Conservation (phyloP, 371 early-diverging fungal species). For the Entomophthora muscae region DNA sequence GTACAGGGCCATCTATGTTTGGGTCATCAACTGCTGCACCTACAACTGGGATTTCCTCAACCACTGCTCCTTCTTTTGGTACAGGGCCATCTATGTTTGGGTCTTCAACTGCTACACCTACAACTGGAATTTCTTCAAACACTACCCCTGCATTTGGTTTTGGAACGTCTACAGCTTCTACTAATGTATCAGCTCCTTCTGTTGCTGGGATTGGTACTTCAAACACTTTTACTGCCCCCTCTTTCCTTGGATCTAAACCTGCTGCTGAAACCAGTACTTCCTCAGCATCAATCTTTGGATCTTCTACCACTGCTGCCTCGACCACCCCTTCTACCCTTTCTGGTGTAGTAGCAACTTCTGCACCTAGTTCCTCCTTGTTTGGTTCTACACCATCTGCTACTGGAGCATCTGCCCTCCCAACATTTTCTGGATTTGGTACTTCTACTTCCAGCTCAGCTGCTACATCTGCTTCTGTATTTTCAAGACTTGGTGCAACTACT, state of each 20-base stretch:
- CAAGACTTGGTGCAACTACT: too few species aligned
- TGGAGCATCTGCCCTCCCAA: not conserved
- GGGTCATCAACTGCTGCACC: too few species aligned
- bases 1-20: too few species aligned
- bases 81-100: too few species aligned
- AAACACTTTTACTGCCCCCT: not conserved
- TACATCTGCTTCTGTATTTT: too few species aligned
- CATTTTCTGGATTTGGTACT: not conserved
- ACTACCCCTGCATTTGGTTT: not conserved
- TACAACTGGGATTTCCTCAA: too few species aligned
- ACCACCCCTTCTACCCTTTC: not conserved
- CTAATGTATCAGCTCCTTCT: not conserved
- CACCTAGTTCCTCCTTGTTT: not conserved
- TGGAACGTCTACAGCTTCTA: not conserved
- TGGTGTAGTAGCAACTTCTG: not conserved
- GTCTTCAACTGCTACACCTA: too few species aligned
- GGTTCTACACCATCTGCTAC: too few species aligned
- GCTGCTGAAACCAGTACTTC: not conserved
- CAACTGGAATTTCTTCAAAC: not conserved
- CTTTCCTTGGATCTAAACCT: not conserved
- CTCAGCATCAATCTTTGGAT: not conserved
- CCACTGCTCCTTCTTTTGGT: too few species aligned
- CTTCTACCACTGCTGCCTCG: not conserved
- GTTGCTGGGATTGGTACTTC: not conserved
- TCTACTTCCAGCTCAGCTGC: not conserved